phyloP scores from a whole-genome alignment of 1,284 basidiomycete species.

The Boletus coffeatus region DNA sequence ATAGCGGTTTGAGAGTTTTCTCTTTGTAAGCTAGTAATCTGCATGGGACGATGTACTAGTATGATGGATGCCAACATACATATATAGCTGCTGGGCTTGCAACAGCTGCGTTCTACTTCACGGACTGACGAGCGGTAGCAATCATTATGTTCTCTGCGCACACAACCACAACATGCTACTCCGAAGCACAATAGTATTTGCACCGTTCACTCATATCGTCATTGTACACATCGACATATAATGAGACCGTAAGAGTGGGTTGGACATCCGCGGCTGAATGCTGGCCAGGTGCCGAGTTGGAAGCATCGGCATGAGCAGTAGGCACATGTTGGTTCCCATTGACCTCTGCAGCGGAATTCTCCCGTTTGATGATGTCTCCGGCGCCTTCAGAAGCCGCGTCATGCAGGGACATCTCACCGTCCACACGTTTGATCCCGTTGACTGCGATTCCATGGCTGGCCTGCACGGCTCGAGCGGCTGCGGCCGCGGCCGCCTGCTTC shows the following conservation, averaged over 20 bases:
- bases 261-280: conserved; percentile 29
- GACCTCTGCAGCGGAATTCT: conserved; percentile 13
- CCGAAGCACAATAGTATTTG: too few species aligned
- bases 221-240: neutral
- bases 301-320: conserved; percentile 8
- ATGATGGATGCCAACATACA: too few species aligned
- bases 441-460: conserved; percentile 18
- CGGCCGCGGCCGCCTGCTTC: conserved; percentile 37
- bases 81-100: neutral
- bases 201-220: too few species aligned
- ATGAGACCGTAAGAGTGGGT: conserved; percentile 32
- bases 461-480: conserved; percentile 31
- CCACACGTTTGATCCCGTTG: conserved; percentile 28
- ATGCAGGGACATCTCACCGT: conserved; percentile 30
- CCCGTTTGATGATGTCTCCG: conserved; percentile 28
- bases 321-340: conserved; percentile 22
- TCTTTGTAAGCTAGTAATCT: neutral
- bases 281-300: conserved; percentile 16
- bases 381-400: conserved; percentile 28
- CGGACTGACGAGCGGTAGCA: too few species aligned
- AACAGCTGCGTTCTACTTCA: neutral
- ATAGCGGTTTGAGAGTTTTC: neutral
- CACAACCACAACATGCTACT: too few species aligned
- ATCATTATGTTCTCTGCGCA: too few species aligned
- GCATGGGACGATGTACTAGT: neutral